Evolutionary conservation across 1,139 yeast genomes (phyloP), one percentile per base, ranked within the genome.

Genomic region (Magnusiomyces sp.): DNA sequence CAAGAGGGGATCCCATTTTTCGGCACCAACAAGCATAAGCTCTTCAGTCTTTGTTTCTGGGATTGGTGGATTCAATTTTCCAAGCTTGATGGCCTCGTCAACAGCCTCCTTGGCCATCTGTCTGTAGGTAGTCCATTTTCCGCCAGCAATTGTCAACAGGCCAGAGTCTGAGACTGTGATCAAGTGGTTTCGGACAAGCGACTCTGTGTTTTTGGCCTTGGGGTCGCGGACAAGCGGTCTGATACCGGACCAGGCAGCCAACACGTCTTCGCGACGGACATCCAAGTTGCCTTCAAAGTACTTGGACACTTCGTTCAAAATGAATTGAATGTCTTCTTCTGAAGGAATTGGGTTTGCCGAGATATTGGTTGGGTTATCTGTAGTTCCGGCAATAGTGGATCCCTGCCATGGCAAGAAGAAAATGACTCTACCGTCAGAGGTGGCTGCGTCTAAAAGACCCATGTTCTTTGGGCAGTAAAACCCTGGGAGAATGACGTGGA

Each of bases 321-420:
- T 87, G 67, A 88, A 95, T 64, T 83, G 81, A 58, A 90, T 89
- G 65, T 90, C 97, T 57, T 83, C 87, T 68, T 90, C 97, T 45
- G 83, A 73, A 42, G 97, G 95, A 50, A 80, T 74, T 48, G 97
- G 97, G 70, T 82, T 82, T 45, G 63, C 58, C 53, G 63, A 65
- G 46, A 71, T 60, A 57, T 75, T 82, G 52, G 95, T 89, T 51
- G 92, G 88, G 54, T 76, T 74, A 71, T 90, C 97, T 53, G 97
- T 90, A 53, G 97, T 90, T 67, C 97, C 97, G 54, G 96, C 96
- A 62, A 90, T 76, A 45, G 90, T 95, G 68, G 89, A 87, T 14
- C 96, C 96, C 73, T 89, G 97, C 97, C 97, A 90, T 61, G 97
- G 97, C 68, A 90, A 75, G 72, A 90, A 90, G 73, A 90, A 90